phyloP scores from a whole-genome alignment of 225 moss, liverwort and hornwort genomes.

The Sphagnum tenellum region DNA sequence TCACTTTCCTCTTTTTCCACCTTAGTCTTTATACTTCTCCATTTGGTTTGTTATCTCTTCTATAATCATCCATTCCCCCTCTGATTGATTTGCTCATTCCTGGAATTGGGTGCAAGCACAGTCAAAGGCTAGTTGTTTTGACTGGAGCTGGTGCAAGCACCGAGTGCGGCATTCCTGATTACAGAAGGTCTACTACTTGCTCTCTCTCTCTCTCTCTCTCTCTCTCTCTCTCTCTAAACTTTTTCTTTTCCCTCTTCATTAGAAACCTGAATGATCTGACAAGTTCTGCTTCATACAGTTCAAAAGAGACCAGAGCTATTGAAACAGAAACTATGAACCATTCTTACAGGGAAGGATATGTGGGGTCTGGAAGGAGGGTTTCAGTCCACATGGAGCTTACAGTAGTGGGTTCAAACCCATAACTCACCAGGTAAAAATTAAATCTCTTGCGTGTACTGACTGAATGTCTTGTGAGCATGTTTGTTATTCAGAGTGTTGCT shows the following conservation, averaged over 20 bases:
- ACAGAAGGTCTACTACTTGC: conserved; percentile 57
- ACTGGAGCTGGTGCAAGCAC: conserved; percentile 94
- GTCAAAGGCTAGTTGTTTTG: conserved; percentile 74
- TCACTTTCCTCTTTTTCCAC: neutral
- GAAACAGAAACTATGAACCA: too few species aligned
- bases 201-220: neutral
- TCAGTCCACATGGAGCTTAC: conserved; percentile 93
- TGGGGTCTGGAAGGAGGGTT: conserved; percentile 6
- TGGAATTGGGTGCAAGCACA: conserved; percentile 36
- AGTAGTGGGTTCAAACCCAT: conserved; percentile 94
- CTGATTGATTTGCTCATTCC: conserved; percentile 6
- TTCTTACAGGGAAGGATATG: neutral
- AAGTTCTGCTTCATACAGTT: neutral
- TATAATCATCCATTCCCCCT: neutral
- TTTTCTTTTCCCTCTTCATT: neutral
- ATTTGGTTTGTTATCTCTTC: neutral
- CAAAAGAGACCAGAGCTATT: too few species aligned
- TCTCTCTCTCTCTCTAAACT: neutral
- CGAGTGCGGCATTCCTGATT: conserved; percentile 95
- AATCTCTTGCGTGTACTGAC: neutral
- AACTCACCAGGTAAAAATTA: conserved; percentile 62
- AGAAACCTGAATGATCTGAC: neutral
- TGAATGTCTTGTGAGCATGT: neutral
- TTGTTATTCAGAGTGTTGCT: neutral
- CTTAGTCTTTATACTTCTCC: neutral